Percentiles rank a stretch among this genome's conserved stretches.
Conservation (phyloP, 768 basidiomycete genomes). For the Rhodotorula babjevae region DNA sequence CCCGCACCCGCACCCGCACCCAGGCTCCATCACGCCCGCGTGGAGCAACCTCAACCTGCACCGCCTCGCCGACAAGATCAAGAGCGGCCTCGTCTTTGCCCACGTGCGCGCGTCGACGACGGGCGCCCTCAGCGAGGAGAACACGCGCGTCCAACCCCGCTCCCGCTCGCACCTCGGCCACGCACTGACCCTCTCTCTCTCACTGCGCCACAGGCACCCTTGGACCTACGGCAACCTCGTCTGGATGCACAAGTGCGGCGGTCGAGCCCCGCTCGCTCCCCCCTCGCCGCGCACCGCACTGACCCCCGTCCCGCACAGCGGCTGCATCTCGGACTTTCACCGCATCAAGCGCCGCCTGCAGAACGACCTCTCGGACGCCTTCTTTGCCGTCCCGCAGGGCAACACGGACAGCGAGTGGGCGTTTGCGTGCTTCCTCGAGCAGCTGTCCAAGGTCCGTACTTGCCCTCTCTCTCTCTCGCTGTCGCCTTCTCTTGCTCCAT, state of each 20-base stretch:
- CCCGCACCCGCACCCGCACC: background rate
- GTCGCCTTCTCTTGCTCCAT: background rate
- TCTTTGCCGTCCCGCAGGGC: slow-evolving; percentile 81
- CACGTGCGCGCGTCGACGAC: slow-evolving; percentile 54
- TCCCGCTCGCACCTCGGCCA: background rate
- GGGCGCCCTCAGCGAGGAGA: slow-evolving; percentile 83
- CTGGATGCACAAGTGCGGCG: slow-evolving; percentile 55
- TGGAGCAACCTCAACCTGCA: slow-evolving; percentile 94
- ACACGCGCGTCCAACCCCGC: slow-evolving; percentile 52
- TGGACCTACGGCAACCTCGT: slow-evolving; percentile 87
- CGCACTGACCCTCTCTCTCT: accelerated
- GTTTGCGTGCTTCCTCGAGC: slow-evolving; percentile 78
- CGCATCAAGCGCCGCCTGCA: slow-evolving; percentile 77
- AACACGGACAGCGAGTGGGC: slow-evolving; percentile 99
- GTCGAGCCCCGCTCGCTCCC: no score
- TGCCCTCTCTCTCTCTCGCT: background rate
- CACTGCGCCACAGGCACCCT: slow-evolving; percentile 56
- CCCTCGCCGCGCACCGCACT: background rate
- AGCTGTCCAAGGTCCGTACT: slow-evolving; percentile 19
- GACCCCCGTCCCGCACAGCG: slow-evolving; percentile 57
- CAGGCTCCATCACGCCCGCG: slow-evolving; percentile 55
- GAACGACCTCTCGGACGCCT: slow-evolving; percentile 66
- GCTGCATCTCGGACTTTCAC: slow-evolving; percentile 78
- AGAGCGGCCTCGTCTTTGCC: slow-evolving; percentile 85
- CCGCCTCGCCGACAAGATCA: slow-evolving; percentile 94